These are phyloP conservation scores for Colletotrichum siamense DNA, from an alignment of 2,329 filamentous ascomycete genomes.

Conservation along the genomic window DNA sequence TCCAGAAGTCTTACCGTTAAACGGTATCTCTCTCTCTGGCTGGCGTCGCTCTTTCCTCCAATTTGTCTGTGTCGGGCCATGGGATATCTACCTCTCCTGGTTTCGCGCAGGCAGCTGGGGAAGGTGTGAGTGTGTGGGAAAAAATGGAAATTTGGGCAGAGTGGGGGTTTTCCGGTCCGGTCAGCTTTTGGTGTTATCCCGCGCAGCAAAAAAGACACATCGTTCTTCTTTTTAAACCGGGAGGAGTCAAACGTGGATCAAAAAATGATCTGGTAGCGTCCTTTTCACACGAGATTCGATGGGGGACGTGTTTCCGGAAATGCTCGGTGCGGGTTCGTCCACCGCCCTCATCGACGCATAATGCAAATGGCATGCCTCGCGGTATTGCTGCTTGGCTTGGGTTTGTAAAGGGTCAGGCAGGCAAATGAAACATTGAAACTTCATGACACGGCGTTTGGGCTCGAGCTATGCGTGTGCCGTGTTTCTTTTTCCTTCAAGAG, in stretches of 20 bases:
- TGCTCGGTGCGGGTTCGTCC: not conserved
- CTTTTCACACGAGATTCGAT: conserved; percentile 21
- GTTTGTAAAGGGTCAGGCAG: conserved; percentile 54
- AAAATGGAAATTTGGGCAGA: conserved; percentile 13
- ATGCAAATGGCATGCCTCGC: conserved; percentile 53
- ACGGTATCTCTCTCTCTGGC: conserved; percentile 22
- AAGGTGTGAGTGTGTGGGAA: not conserved
- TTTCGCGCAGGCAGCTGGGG: not conserved
- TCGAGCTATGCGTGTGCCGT: conserved; percentile 18
- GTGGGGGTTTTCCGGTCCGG: conserved; percentile 16
- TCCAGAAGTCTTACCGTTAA: conserved; percentile 99
- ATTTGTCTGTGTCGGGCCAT: not conserved
- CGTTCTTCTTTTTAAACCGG: conserved; percentile 9
- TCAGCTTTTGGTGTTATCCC: conserved; percentile 21
- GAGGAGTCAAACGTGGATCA: conserved; percentile 35
- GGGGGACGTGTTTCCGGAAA: not conserved
- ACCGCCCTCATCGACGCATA: conserved; percentile 38
- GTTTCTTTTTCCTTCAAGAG: conserved; percentile 7
- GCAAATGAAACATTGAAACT: conserved; percentile 58
- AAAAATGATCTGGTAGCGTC: conserved; percentile 33
- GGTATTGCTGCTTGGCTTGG: conserved; percentile 43
- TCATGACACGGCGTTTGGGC: conserved; percentile 29
- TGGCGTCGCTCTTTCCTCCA: conserved; percentile 5
- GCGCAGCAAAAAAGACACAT: conserved; percentile 9
- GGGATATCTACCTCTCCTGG: not conserved